A percentile compares a stretch with the other conserved stretches of the same genome.
These are phyloP conservation scores for Pulveroboletus frians DNA, from an alignment of 768 basidiomycete genomes.

Conservation along the genomic window DNA sequence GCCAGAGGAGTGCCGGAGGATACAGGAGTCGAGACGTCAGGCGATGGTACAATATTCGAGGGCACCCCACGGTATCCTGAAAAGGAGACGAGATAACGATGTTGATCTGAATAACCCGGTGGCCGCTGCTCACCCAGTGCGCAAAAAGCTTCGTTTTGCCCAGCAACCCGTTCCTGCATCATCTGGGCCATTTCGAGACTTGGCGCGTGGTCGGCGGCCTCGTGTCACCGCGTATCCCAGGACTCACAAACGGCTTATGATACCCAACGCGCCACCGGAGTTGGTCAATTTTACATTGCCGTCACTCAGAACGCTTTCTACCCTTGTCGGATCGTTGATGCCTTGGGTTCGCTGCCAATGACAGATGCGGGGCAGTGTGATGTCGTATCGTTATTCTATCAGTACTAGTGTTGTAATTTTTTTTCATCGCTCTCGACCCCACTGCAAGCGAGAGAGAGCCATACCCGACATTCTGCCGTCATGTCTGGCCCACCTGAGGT, in stretches of 20 bases:
- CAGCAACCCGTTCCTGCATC: slow-evolving; percentile 1
- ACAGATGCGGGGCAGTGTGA: neutral
- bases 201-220: slow-evolving; percentile 12
- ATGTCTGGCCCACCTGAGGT: too few species aligned
- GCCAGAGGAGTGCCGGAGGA: slow-evolving; percentile 20
- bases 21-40: slow-evolving; percentile 25
- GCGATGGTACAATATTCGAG: slow-evolving; percentile 22
- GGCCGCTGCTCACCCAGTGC: neutral
- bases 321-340: slow-evolving; percentile 29
- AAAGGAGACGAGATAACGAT: slow-evolving; percentile 25
- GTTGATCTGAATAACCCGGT: slow-evolving; percentile 3
- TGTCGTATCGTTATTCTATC: neutral
- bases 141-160: slow-evolving; percentile 25
- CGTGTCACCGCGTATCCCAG: slow-evolving; percentile 13
- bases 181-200: slow-evolving; percentile 11
- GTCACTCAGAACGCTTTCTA: slow-evolving; percentile 29
- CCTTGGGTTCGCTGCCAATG: slow-evolving; percentile 19
- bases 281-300: slow-evolving; percentile 29
- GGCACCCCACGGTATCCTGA: slow-evolving; percentile 27
- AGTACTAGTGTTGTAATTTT: neutral
- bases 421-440: neutral
- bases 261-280: slow-evolving; percentile 12
- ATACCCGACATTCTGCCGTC: too few species aligned
- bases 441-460: too few species aligned
- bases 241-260: slow-evolving; percentile 9